phyloP scores from a whole-genome alignment of 768 basidiomycete species.

The Hydnum rufescens region DNA sequence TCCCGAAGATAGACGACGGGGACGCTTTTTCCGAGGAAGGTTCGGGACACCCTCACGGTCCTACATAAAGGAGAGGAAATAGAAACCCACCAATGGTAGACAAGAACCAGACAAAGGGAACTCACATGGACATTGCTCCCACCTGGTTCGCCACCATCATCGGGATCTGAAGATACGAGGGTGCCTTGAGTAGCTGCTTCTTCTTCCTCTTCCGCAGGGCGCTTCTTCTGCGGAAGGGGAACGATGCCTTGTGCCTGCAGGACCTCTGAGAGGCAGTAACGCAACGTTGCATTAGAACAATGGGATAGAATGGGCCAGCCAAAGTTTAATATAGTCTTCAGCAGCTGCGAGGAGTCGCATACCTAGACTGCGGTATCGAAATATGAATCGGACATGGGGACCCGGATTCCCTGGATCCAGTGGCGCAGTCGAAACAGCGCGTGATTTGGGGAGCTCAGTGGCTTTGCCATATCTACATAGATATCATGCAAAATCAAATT shows the following conservation, averaged over 20 bases:
- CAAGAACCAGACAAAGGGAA: background rate
- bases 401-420: background rate
- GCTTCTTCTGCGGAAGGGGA: background rate
- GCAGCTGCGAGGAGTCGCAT: background rate
- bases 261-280: background rate
- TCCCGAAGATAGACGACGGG: background rate
- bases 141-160: background rate
- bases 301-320: background rate
- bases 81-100: background rate
- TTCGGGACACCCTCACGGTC: background rate
- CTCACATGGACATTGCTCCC: background rate
- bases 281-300: background rate
- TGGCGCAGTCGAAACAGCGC: background rate
- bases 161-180: no score
- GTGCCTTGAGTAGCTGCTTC: background rate
- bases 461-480: background rate
- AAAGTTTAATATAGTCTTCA: background rate
- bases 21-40: background rate
- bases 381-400: background rate
- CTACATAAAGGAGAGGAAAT: background rate
- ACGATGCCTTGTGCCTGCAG: background rate
- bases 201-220: background rate
- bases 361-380: background rate
- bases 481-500: background rate
- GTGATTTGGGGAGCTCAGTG: background rate